Base-by-base conservation (phyloP, 345 rosid genomes). In the Excoecaria agallocha region DNA sequence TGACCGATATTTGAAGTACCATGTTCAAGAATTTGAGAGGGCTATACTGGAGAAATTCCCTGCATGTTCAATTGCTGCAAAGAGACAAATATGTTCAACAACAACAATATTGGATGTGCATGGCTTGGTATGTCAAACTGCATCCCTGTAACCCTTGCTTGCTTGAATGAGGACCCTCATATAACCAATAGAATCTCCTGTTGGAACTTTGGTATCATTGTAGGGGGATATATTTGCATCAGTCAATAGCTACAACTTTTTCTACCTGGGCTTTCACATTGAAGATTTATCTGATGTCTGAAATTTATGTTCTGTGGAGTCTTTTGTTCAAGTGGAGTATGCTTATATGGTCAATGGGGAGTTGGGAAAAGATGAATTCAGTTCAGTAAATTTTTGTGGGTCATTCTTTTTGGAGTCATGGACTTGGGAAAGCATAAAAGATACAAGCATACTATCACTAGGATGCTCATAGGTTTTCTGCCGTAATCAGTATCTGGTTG, bases 1-100 rank as follows among this genome's bases (percentile, higher is more conserved):
- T 10, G 98, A 95, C 9, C 87, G 97, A 30, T 95, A 93, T 81
- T 71, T 93, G 72, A 93, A 86, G 85, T 90, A 95, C 86, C 99
- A 93, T 80, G 98, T 95, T 48, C 97, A 90, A 79, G 98, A 91
- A 87, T 93, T 95, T 84, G 99, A 95, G 90, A 89, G 77, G 86
- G 90, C 98, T 62, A 78, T 93, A 56, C 79, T 58, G 17, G 99
- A 91, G 84, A 95, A 93, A 76, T 93, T 93, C 77, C 96, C 97
- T 68, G 96, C 97, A 51, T 95, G 99, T 79, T 91, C 99, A 2
- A 81, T 95, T 76, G 94, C 99, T 19, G 87, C 98, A 69, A 95
- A 88, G 85, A 89, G 84, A 66, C 81, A 83, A 76, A 90, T 95
- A 66, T 83, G 89, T 76, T 85, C 98, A 30, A 87, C 97, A 0